phyloP scores from a whole-genome alignment of 1,139 yeast species.

The Saccharomyces hybrid region DNA sequence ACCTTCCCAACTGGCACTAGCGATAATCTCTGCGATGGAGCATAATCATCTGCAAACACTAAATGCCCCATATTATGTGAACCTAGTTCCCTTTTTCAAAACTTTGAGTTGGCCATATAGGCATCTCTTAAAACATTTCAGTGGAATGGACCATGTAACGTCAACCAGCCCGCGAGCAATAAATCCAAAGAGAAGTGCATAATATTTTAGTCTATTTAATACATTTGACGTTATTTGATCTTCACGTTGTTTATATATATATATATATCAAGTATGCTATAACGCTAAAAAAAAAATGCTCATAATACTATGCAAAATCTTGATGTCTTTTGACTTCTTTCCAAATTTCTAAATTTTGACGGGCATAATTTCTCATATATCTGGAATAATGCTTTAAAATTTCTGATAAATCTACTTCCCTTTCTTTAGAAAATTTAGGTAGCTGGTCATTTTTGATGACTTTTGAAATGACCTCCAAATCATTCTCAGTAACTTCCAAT shows the following conservation, averaged over 20 bases:
- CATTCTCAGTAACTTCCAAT: constrained; percentile 27
- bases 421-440: constrained; percentile 21
- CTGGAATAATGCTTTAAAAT: constrained; percentile 23
- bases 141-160: constrained; percentile 28
- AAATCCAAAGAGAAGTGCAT: background rate
- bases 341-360: constrained; percentile 33
- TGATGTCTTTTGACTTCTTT: constrained; percentile 28
- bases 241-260: background rate
- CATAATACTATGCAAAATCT: constrained; percentile 1
- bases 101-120: constrained; percentile 67
- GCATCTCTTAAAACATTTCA: constrained; percentile 15
- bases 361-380: constrained; percentile 29
- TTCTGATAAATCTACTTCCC: constrained; percentile 24
- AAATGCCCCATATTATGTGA: constrained; percentile 67
- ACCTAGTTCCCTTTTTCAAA: constrained; percentile 61
- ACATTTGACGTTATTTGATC: background rate
- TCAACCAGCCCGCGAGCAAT: constrained; percentile 1
- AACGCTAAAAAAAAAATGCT: background rate
- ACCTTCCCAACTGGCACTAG: constrained; percentile 54
- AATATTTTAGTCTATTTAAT: background rate
- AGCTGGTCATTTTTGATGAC: constrained; percentile 27
- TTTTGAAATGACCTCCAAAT: constrained; percentile 28
- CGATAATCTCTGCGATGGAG: constrained; percentile 48
- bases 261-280: background rate
- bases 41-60: constrained; percentile 63